A percentile compares a stretch with the other conserved stretches of the same genome.
These are phyloP conservation scores for Tricholoma bakamatsutake DNA, from an alignment of 768 basidiomycete species.

Conservation along the genomic window DNA sequence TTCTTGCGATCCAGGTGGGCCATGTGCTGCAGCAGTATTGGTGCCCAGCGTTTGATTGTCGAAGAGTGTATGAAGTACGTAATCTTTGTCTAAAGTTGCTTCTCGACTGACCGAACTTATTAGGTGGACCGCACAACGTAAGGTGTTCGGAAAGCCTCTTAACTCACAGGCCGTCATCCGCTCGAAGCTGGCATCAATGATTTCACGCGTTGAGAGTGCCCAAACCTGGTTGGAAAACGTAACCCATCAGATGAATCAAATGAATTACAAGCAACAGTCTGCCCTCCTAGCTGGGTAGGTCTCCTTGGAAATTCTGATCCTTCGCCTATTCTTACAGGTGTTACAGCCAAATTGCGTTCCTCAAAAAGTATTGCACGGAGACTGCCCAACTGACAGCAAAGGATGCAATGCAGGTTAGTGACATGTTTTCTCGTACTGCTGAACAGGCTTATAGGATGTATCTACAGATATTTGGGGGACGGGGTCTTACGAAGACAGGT, in stretches of 20 bases:
- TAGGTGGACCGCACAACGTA: slow-evolving; percentile 73
- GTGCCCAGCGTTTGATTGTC: slow-evolving; percentile 56
- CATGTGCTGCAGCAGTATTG: slow-evolving; percentile 52
- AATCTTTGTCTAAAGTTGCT: background rate
- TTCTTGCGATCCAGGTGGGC: slow-evolving; percentile 44
- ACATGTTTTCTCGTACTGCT: slow-evolving; percentile 27
- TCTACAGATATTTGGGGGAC: slow-evolving; percentile 70
- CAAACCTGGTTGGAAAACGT: slow-evolving; percentile 87
- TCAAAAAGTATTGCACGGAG: slow-evolving; percentile 75
- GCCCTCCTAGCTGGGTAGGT: slow-evolving; percentile 64
- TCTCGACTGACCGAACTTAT: background rate
- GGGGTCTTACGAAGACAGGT: slow-evolving; percentile 76
- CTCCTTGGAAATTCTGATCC: slow-evolving; percentile 27
- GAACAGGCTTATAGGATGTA: slow-evolving; percentile 26
- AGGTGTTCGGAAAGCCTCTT: slow-evolving; percentile 73
- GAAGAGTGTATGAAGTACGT: slow-evolving; percentile 70
- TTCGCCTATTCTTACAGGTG: background rate
- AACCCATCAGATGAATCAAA: slow-evolving; percentile 84
- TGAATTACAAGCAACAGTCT: slow-evolving; percentile 77
- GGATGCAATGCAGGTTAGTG: slow-evolving; percentile 51
- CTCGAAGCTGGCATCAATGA: slow-evolving; percentile 74
- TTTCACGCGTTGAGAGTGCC: slow-evolving; percentile 69
- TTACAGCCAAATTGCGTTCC: slow-evolving; percentile 64
- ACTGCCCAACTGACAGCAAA: slow-evolving; percentile 74
- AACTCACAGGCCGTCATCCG: slow-evolving; percentile 68